phyloP scores from a whole-genome alignment of 1,284 basidiomycete species.

The Rhodotorula sp. region DNA sequence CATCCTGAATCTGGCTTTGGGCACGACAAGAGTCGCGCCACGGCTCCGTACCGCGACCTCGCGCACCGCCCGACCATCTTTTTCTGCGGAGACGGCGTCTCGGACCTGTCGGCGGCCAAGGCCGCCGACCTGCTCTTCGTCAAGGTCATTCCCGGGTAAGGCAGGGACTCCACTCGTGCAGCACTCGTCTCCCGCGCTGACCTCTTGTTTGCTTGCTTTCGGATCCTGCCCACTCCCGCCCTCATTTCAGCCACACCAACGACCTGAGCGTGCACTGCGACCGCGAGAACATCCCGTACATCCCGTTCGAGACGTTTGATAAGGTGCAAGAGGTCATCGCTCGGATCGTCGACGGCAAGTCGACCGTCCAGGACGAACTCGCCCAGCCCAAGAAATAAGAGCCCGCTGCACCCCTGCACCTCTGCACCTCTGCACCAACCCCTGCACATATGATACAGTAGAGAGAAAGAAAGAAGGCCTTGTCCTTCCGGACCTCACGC shows the following conservation, averaged over 20 bases:
- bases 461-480: too few relatives aligned
- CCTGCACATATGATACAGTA: too few relatives aligned
- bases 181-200: not conserved
- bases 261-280: slow-evolving; percentile 77
- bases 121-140: slow-evolving; percentile 89
- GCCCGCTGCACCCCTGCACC: too few relatives aligned
- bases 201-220: not conserved
- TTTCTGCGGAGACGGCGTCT: slow-evolving; percentile 94
- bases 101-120: slow-evolving; percentile 79
- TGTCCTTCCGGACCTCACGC: too few relatives aligned
- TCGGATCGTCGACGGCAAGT: slow-evolving; percentile 60
- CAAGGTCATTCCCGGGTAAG: slow-evolving; percentile 67
- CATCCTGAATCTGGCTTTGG: slow-evolving; percentile 62
- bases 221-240: not conserved
- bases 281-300: slow-evolving; percentile 50
- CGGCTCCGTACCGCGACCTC: slow-evolving; percentile 76
- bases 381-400: slow-evolving; percentile 18
- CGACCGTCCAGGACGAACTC: slow-evolving; percentile 51
- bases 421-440: not conserved
- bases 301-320: slow-evolving; percentile 49
- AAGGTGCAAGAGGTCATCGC: slow-evolving; percentile 55
- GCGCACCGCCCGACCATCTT: slow-evolving; percentile 73
- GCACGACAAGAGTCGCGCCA: slow-evolving; percentile 89
- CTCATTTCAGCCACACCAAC: slow-evolving; percentile 59
- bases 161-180: not conserved